Base-by-base conservation (phyloP, 257 asterid species). In the Solanum phureja region DNA sequence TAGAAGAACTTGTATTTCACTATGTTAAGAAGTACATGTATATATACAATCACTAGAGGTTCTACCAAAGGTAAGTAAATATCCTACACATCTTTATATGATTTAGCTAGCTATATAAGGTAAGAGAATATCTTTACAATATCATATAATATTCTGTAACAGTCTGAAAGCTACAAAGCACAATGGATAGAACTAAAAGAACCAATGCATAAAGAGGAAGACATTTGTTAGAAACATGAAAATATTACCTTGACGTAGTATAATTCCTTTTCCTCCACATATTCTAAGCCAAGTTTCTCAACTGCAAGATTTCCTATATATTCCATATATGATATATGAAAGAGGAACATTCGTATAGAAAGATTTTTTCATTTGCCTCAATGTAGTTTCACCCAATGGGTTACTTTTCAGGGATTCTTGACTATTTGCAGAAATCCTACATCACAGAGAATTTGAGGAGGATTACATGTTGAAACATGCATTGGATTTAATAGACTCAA, bases 341-440 rank as follows among this genome's bases (percentile, higher is more conserved):
- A 92, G 66, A 35, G 93, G 87, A 46, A 90, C 85, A 90, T 88
- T 91, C 2, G 92, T 91, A 87, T 92, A 83, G 74, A 94, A 91
- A 34, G 92, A 83, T 75, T 83, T 86, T 73, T 66, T 89, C 87
- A 88, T 23, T 77, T 86, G 89, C 88, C 85, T 88, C 87, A 92
- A 72, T 12, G 29, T 69, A 75, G 88, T 74, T 83, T 87, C 91
- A 40, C 86, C 79, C 64, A 79, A 46, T 58, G 84, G 76, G 16
- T 76, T 87, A 35, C 89, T 84, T 38, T 71, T 88, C 75, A 76
- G 40, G 87, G 91, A 84, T 40, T 91, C 91, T 52, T 42, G 75
- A 86, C 87, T 87, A 83, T 86, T 88, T 19, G 87, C 85, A 84
- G 37, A 87, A 72, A 86, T 88, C 91, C 95, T 92, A 90, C 74